These are phyloP conservation scores for Colletotrichum musae DNA, from an alignment of 2,329 filamentous ascomycete genomes.

Conservation along the genomic window DNA sequence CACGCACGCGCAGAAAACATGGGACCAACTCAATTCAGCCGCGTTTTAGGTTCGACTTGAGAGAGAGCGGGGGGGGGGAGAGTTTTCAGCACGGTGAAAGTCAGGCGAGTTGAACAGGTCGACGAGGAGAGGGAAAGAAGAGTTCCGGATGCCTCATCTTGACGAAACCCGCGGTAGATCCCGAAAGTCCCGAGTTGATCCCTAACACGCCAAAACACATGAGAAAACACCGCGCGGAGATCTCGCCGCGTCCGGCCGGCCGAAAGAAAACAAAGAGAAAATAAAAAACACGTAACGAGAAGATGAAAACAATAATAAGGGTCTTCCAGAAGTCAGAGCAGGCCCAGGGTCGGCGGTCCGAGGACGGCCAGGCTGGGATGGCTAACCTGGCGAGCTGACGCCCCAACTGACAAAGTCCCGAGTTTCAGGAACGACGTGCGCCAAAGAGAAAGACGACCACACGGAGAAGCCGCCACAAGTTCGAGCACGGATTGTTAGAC, in stretches of 20 bases:
- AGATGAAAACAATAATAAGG: not conserved
- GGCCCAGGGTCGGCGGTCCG: slow-evolving; percentile 17
- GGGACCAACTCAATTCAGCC: slow-evolving; percentile 38
- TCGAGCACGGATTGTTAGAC: too few relatives aligned
- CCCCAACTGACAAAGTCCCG: slow-evolving; percentile 18
- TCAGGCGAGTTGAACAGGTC: slow-evolving; percentile 16
- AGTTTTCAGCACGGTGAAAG: slow-evolving; percentile 11
- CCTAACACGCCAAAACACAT: slow-evolving; percentile 5
- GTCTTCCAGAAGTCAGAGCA: slow-evolving; percentile 11
- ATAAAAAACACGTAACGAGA: not conserved
- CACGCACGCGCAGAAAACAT: not conserved
- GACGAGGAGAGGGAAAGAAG: too few relatives aligned
- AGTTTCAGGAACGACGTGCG: slow-evolving; percentile 35
- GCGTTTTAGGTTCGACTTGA: not conserved
- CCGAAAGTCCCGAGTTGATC: not conserved
- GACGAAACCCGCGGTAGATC: not conserved
- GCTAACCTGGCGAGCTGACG: slow-evolving; percentile 14
- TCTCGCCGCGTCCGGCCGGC: not conserved
- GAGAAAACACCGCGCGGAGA: not conserved
- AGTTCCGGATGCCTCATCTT: too few relatives aligned
- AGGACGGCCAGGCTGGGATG: slow-evolving; percentile 5
- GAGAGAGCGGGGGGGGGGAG: not conserved
- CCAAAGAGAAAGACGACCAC: slow-evolving; percentile 7
- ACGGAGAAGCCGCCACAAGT: slow-evolving; percentile 5
- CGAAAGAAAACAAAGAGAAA: not conserved